Evolutionary conservation across 1,284 basidiomycete genomes (phyloP).

Genomic region (Austroboletus novae-zelandiae): DNA sequence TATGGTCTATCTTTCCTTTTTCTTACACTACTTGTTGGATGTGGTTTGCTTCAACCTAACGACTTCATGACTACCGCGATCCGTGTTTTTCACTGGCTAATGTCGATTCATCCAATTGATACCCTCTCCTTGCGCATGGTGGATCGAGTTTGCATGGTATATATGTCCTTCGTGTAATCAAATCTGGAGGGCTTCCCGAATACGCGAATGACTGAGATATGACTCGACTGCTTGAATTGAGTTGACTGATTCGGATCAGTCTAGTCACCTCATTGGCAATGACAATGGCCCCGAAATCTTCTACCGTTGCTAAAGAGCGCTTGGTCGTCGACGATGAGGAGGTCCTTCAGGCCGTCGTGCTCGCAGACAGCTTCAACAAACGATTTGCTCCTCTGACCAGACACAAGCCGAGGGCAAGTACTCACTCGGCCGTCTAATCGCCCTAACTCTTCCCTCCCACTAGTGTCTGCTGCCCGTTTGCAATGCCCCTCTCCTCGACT

Average conservation of each 20-base stretch:
- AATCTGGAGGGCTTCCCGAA: constrained; percentile 31
- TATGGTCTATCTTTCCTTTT: constrained; percentile 31
- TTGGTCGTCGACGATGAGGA: constrained; percentile 70
- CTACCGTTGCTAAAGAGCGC: constrained; percentile 54
- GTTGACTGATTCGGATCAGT: neutral
- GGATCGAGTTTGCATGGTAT: constrained; percentile 45
- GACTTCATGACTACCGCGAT: constrained; percentile 54
- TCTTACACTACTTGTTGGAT: constrained; percentile 63
- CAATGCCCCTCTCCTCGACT: constrained; percentile 89
- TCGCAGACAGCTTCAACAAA: constrained; percentile 94
- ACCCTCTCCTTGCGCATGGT: constrained; percentile 33
- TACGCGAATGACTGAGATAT: constrained; percentile 8
- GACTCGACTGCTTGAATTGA: constrained; percentile 19
- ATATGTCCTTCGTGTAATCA: constrained; percentile 58
- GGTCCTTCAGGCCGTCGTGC: constrained; percentile 86
- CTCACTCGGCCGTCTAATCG: constrained; percentile 5
- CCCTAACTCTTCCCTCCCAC: constrained; percentile 15
- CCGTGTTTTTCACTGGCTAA: constrained; percentile 38
- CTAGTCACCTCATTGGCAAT: neutral
- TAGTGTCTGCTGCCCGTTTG: constrained; percentile 93
- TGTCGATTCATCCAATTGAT: constrained; percentile 40
- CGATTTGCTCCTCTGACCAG: constrained; percentile 87
- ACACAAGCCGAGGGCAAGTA: constrained; percentile 74
- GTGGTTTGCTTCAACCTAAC: constrained; percentile 47
- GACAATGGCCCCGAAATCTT: constrained; percentile 64